phyloP scores from a whole-genome alignment of 345 rosid species.

The Euphorbia pulcherrima region DNA sequence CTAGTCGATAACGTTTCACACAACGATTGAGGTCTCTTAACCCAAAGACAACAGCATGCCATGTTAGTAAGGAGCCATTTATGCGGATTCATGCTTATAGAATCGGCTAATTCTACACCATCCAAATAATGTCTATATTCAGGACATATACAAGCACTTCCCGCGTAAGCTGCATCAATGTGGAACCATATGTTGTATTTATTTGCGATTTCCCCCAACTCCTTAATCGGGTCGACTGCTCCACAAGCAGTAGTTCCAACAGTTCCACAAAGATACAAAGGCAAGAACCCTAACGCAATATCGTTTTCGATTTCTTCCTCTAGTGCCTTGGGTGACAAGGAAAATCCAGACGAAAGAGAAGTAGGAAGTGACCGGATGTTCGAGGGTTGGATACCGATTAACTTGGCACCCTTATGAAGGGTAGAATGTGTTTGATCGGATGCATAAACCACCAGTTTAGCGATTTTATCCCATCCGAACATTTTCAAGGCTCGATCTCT shows the following conservation, averaged over 20 bases:
- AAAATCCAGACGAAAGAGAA: constrained; percentile 20
- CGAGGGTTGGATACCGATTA: too few species aligned
- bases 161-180: constrained; percentile 35
- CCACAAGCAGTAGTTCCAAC: too few species aligned
- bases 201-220: constrained; percentile 19
- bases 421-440: too few species aligned
- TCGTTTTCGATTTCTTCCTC: constrained; percentile 17
- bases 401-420: too few species aligned
- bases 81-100: constrained; percentile 30
- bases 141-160: constrained; percentile 33
- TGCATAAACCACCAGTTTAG: constrained; percentile 27
- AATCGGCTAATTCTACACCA: constrained; percentile 23
- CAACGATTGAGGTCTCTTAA: neutral
- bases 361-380: constrained; percentile 29
- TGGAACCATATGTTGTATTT: constrained; percentile 31
- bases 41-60: constrained; percentile 30
- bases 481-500: constrained; percentile 13
- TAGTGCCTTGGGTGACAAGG: constrained; percentile 18
- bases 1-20: constrained; percentile 12
- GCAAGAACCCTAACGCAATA: constrained; percentile 20
- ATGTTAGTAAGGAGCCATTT: constrained; percentile 24
- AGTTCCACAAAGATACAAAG: constrained; percentile 28
- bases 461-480: constrained; percentile 14
- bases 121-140: too few species aligned
- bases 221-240: constrained; percentile 28